These are phyloP conservation scores for Purpureocillium lavendulum DNA, from an alignment of 2,329 filamentous ascomycete genomes.

Conservation along the genomic window DNA sequence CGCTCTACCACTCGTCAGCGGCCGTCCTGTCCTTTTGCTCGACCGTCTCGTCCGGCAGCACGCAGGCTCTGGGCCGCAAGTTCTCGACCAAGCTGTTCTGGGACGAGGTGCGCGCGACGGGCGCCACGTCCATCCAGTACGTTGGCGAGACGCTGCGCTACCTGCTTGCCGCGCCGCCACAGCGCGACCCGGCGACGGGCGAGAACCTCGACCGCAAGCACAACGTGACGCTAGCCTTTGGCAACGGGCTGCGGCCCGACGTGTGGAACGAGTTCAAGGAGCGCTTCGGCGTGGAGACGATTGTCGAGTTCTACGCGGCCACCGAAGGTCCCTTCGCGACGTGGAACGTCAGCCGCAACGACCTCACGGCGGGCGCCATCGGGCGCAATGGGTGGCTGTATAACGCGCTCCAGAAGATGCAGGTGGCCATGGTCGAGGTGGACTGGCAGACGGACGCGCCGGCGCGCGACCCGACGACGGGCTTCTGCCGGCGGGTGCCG, in stretches of 20 bases:
- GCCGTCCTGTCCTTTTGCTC: slow-evolving; percentile 59
- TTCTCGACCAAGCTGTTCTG: slow-evolving; percentile 75
- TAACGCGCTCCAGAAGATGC: slow-evolving; percentile 40
- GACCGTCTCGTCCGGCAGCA: slow-evolving; percentile 51
- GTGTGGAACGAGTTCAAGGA: slow-evolving; percentile 79
- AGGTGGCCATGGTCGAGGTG: slow-evolving; percentile 54
- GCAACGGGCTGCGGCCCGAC: slow-evolving; percentile 79
- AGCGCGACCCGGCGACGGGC: slow-evolving; percentile 54
- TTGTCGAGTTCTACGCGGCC: slow-evolving; percentile 75
- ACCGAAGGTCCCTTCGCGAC: slow-evolving; percentile 63
- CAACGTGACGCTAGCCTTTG: slow-evolving; percentile 65
- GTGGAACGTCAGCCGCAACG: slow-evolving; percentile 68
- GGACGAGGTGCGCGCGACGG: slow-evolving; percentile 60
- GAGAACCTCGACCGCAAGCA: slow-evolving; percentile 65
- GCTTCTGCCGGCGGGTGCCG: slow-evolving; percentile 53
- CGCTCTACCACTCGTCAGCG: slow-evolving; percentile 79
- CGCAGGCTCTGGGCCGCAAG: slow-evolving; percentile 64
- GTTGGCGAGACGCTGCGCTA: slow-evolving; percentile 85
- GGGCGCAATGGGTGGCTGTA: slow-evolving; percentile 62
- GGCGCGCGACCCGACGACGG: slow-evolving; percentile 57
- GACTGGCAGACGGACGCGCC: slow-evolving; percentile 65
- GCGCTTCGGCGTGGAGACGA: slow-evolving; percentile 65
- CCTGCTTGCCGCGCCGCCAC: slow-evolving; percentile 58
- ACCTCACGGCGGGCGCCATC: slow-evolving; percentile 67
- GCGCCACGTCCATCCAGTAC: slow-evolving; percentile 75